These are phyloP conservation scores for Achaetomium macrosporum DNA, from an alignment of 2,329 filamentous ascomycete genomes.

Conservation along the genomic window DNA sequence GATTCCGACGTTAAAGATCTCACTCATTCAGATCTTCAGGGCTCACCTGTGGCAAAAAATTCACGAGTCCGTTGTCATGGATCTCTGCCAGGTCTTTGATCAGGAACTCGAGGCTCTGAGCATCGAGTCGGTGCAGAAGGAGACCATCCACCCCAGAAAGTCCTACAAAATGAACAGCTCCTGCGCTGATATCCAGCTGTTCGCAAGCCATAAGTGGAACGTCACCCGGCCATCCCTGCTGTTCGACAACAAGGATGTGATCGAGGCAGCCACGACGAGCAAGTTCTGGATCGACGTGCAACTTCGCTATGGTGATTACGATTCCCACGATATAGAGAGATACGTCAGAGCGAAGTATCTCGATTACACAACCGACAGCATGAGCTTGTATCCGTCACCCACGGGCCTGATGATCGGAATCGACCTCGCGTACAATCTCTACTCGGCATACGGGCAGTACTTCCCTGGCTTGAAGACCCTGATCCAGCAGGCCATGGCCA, in stretches of 20 bases:
- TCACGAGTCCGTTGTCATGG: constrained; percentile 97
- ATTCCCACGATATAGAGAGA: constrained; percentile 96
- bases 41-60: constrained; percentile 99
- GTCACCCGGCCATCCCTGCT: constrained; percentile 88
- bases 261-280: constrained; percentile 90
- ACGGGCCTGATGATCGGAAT: constrained; percentile 98
- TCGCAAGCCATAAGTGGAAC: constrained; percentile 98
- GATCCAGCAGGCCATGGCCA: constrained; percentile 96
- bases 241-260: constrained; percentile 93
- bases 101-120: constrained; percentile 93
- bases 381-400: constrained; percentile 96
- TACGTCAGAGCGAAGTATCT: constrained; percentile 98
- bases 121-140: constrained; percentile 97
- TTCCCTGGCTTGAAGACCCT: constrained; percentile 96
- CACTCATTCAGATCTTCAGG: constrained; percentile 97
- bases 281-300: constrained; percentile 99
- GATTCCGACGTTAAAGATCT: constrained; percentile 96
- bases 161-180: constrained; percentile 99
- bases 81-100: constrained; percentile 96
- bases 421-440: constrained; percentile 95
- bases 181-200: constrained; percentile 92
- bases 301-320: constrained; percentile 93
- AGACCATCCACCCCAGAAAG: constrained; percentile 97
- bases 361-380: constrained; percentile 97
- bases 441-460: constrained; percentile 97